Percentiles rank a stretch among this genome's conserved stretches.
Conservation (phyloP, 108 stramenopile species). For the Aureococcus anophagefferens region DNA sequence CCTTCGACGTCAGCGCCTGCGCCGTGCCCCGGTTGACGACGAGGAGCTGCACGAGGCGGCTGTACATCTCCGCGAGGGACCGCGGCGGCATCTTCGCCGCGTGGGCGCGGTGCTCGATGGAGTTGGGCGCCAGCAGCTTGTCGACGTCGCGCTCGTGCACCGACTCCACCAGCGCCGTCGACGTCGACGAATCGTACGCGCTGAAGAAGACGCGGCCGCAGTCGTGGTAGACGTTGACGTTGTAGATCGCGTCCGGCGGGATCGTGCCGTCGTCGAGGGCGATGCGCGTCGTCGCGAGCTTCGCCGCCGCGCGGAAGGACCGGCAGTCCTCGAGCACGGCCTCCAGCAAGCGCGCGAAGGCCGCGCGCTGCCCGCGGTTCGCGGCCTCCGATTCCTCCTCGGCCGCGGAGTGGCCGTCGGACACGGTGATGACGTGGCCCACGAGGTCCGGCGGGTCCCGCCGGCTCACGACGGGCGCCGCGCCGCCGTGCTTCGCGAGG, state of each 20-base stretch:
- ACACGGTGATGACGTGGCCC: slow-evolving; percentile 3
- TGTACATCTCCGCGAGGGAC: slow-evolving; percentile 14
- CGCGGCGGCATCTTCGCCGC: neutral
- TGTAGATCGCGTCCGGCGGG: slow-evolving; percentile 1
- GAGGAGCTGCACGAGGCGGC: slow-evolving; percentile 7
- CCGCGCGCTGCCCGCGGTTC: neutral
- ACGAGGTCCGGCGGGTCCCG: slow-evolving; percentile 12
- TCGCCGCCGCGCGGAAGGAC: neutral
- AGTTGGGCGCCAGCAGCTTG: slow-evolving; percentile 10
- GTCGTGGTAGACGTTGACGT: slow-evolving; percentile 17
- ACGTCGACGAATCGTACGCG: slow-evolving; percentile 14
- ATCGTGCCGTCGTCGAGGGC: slow-evolving; percentile 2
- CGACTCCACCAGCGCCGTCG: neutral
- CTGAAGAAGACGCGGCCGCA: slow-evolving; percentile 16
- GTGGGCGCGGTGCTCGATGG: slow-evolving; percentile 1
- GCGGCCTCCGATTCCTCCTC: slow-evolving; percentile 6
- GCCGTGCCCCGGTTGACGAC: slow-evolving; percentile 2
- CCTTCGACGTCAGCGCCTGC: neutral
- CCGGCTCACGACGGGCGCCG: neutral
- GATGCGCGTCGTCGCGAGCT: neutral
- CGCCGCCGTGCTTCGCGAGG: slow-evolving; percentile 1
- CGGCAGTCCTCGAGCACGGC: slow-evolving; percentile 10
- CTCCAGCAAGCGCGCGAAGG: neutral
- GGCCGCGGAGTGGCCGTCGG: slow-evolving; percentile 1
- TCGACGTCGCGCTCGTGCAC: slow-evolving; percentile 12